Evolutionary conservation across 192 early-diverging fungal genomes (phyloP).

Genomic region (Haplosporangium gracile): DNA sequence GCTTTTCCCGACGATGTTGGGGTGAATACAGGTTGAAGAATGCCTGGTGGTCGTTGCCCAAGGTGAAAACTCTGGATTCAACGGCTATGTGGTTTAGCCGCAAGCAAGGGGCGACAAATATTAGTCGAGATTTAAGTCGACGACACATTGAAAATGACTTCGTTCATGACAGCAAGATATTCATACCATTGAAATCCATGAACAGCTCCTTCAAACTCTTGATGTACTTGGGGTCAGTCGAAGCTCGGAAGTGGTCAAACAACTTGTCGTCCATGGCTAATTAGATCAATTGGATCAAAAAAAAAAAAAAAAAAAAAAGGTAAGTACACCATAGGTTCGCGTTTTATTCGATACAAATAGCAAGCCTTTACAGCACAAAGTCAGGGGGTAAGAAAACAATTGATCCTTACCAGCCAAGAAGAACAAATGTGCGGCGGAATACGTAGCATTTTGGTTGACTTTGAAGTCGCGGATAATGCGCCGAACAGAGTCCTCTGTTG

Average conservation of each 20-base stretch:
- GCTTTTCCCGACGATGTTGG: conserved; percentile 23
- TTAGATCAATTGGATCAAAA: neutral
- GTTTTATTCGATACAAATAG: too few species aligned
- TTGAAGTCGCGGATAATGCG: conserved; percentile 73
- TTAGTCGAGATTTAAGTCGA: neutral
- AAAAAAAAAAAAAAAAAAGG: neutral
- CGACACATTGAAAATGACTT: neutral
- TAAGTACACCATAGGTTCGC: too few species aligned
- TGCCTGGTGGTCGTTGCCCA: conserved; percentile 27
- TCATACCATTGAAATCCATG: conserved; percentile 85
- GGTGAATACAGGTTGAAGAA: conserved; percentile 56
- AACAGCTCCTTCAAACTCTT: conserved; percentile 83
- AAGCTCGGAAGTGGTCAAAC: conserved; percentile 70
- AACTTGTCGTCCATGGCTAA: conserved; percentile 68
- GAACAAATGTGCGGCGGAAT: conserved; percentile 72
- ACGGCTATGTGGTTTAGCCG: conserved; percentile 36
- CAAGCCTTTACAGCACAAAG: neutral
- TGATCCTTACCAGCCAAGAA: conserved; percentile 65
- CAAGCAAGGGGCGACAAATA: neutral
- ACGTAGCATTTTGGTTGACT: conserved; percentile 61
- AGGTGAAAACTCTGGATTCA: conserved; percentile 39
- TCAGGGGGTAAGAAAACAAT: neutral
- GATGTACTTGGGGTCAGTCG: conserved; percentile 71
- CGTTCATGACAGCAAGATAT: neutral
- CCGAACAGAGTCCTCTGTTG: conserved; percentile 69